Percentiles rank a stretch among this genome's conserved stretches.
Conservation (phyloP, 768 basidiomycete genomes). For the Gelatoporia subvermispora region DNA sequence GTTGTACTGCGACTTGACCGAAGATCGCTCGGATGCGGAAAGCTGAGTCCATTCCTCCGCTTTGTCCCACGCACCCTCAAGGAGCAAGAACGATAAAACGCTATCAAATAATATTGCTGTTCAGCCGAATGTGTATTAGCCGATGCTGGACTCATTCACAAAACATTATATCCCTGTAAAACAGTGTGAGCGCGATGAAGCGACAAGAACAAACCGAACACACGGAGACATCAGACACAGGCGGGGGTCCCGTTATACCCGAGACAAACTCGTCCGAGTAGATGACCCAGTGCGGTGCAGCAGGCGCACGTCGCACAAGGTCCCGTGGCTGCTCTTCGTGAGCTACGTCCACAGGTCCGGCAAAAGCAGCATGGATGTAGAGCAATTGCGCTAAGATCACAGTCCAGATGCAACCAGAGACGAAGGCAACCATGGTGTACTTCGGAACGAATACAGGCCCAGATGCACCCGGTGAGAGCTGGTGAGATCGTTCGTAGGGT, state of each 20-base stretch:
- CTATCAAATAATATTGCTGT: constrained; percentile 13
- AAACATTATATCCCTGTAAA: constrained; percentile 1
- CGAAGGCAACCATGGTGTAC: too few species aligned
- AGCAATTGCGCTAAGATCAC: too few species aligned
- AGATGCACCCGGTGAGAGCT: too few species aligned
- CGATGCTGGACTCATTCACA: not conserved
- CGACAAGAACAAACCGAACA: not conserved
- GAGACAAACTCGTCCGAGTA: constrained; percentile 35
- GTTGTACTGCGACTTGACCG: constrained; percentile 43
- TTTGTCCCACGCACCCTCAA: constrained; percentile 39
- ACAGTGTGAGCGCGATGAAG: not conserved
- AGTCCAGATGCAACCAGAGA: too few species aligned
- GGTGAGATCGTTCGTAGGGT: too few species aligned
- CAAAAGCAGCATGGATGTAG: too few species aligned
- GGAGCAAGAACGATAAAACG: constrained; percentile 38
- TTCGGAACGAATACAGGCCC: too few species aligned
- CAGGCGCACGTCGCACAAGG: constrained; percentile 13
- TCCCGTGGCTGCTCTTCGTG: too few species aligned
- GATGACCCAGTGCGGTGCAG: constrained; percentile 36
- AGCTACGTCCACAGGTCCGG: too few species aligned
- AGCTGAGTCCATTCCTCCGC: constrained; percentile 42
- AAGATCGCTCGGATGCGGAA: constrained; percentile 31
- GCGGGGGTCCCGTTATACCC: constrained; percentile 35
- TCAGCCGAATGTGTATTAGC: not conserved
- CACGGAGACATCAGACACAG: constrained; percentile 28